These are phyloP conservation scores for Heliosperma pusillum DNA, from an alignment of 148 eudicot genomes.

Conservation along the genomic window DNA sequence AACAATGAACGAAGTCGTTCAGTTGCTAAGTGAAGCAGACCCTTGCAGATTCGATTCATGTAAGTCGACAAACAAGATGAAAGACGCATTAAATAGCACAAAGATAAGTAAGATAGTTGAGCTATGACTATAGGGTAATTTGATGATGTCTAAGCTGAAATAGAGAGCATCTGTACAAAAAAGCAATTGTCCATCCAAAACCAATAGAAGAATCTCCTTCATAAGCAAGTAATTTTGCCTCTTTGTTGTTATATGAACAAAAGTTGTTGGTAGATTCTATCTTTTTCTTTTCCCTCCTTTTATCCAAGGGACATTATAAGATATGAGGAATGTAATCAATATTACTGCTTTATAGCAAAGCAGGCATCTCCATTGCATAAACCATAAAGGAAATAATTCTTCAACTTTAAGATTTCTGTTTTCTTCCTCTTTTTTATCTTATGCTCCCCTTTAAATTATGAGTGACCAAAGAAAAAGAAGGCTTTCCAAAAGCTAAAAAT, in stretches of 20 bases:
- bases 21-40: constrained; percentile 68
- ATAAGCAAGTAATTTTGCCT: constrained; percentile 28
- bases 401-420: constrained; percentile 35
- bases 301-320: constrained; percentile 50
- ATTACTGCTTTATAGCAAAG: constrained; percentile 53
- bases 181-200: constrained; percentile 26
- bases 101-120: constrained; percentile 37
- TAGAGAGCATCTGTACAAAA: constrained; percentile 48
- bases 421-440: constrained; percentile 24
- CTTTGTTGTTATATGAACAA: constrained; percentile 25
- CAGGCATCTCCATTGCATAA: constrained; percentile 54
- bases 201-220: constrained; percentile 26
- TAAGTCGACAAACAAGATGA: constrained; percentile 47
- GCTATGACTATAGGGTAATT: constrained; percentile 24
- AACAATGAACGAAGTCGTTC: constrained; percentile 79
- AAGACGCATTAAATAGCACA: constrained; percentile 35
- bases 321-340: constrained; percentile 47
- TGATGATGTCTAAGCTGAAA: constrained; percentile 25
- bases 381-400: constrained; percentile 51
- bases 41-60: constrained; percentile 56
- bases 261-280: constrained; percentile 40
- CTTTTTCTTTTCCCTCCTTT: constrained; percentile 30
- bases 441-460: constrained; percentile 34
- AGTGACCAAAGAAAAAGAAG: constrained; percentile 39
- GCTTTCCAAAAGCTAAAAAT: constrained; percentile 25